A percentile compares a stretch with the other conserved stretches of the same genome.
Conservation (phyloP, 306 rosid genomes). For the Lotus japonicus region DNA sequence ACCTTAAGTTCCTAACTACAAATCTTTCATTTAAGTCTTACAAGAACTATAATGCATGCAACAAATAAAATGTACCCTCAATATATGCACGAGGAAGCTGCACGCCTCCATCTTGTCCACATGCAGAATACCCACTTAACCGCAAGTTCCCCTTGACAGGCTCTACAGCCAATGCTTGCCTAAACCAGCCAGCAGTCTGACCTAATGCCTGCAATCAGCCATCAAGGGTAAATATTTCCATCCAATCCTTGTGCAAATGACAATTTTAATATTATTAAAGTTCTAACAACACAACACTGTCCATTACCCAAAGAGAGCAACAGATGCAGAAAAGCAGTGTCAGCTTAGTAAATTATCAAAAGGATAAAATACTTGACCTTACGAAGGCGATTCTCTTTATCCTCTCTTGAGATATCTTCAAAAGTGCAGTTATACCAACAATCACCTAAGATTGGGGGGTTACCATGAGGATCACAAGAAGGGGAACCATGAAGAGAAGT, state of each 20-base stretch:
- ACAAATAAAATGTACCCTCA: conserved; percentile 58
- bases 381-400: conserved; percentile 76
- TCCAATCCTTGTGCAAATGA: background rate
- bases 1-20: conserved; percentile 3
- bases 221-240: conserved; percentile 18
- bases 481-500: conserved; percentile 47
- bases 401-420: conserved; percentile 91
- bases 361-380: conserved; percentile 43
- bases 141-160: conserved; percentile 92
- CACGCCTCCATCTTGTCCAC: conserved; percentile 99
- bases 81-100: conserved; percentile 89
- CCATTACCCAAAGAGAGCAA: background rate
- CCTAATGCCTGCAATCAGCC: conserved; percentile 70
- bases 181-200: conserved; percentile 95
- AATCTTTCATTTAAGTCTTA: background rate
- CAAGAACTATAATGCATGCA: background rate
- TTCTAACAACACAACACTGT: background rate
- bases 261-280: background rate
- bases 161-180: conserved; percentile 86
- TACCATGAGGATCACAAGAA: conserved; percentile 68
- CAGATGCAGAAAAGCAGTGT: background rate
- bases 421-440: conserved; percentile 97
- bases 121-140: conserved; percentile 97
- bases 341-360: background rate
- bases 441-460: conserved; percentile 82